Percentiles rank a stretch among this genome's conserved stretches.
Evolutionary conservation across 805 yeast genomes (phyloP).

Genomic region (Pachysolen tannophilus): DNA sequence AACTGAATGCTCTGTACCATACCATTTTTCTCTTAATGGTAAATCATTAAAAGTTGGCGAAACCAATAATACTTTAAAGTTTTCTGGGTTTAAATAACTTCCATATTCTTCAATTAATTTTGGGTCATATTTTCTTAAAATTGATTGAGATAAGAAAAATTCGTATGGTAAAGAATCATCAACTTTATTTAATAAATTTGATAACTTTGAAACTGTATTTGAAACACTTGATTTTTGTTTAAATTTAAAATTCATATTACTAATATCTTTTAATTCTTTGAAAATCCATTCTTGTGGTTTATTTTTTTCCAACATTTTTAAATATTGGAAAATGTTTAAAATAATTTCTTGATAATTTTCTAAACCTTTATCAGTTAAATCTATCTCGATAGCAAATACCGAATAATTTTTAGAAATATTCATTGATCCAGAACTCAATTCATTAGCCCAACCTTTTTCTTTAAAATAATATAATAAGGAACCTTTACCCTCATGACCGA

Average conservation of each 20-base stretch:
- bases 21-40: conserved; percentile 67
- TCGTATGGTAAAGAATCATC: conserved; percentile 51
- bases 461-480: conserved; percentile 69
- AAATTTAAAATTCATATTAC: conserved; percentile 68
- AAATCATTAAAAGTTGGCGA: conserved; percentile 44
- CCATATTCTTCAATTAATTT: conserved; percentile 42
- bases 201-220: conserved; percentile 61
- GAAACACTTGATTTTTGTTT: conserved; percentile 70
- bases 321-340: conserved; percentile 59
- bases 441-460: conserved; percentile 69
- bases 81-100: conserved; percentile 42
- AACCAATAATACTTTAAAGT: conserved; percentile 51
- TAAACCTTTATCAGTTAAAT: conserved; percentile 69
- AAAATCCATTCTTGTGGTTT: conserved; percentile 75
- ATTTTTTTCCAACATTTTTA: conserved; percentile 46
- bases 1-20: conserved; percentile 72
- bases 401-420: conserved; percentile 61
- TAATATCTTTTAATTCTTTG: conserved; percentile 65
- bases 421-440: conserved; percentile 65
- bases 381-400: conserved; percentile 61
- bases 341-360: conserved; percentile 54
- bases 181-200: conserved; percentile 50
- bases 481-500: conserved; percentile 93
- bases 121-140: conserved; percentile 54
- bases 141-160: conserved; percentile 46